These are phyloP conservation scores for Chlorella sp. DNA, from an alignment of 139 green algal genomes.

Conservation along the genomic window DNA sequence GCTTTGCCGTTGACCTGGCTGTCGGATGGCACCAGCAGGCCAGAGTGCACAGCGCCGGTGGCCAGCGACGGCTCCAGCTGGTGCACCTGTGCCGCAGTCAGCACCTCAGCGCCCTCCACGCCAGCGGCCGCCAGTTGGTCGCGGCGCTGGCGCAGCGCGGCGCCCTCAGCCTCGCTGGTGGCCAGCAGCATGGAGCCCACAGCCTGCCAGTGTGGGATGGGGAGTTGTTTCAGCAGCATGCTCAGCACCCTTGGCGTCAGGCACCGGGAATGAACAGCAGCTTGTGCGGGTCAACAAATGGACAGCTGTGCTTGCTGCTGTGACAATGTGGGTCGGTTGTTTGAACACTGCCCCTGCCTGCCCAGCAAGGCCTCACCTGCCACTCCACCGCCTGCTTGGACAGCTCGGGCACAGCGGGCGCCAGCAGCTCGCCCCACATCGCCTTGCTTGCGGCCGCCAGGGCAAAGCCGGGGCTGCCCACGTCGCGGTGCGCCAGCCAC, in stretches of 20 bases:
- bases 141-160: constrained; percentile 45
- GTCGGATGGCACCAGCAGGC: constrained; percentile 29
- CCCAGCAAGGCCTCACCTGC: constrained; percentile 33
- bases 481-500: constrained; percentile 71
- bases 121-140: constrained; percentile 43
- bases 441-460: constrained; percentile 61
- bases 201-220: constrained; percentile 13
- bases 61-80: constrained; percentile 27
- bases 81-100: neutral
- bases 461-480: constrained; percentile 48
- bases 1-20: constrained; percentile 58
- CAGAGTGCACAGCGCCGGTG: neutral
- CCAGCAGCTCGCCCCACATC: constrained; percentile 58
- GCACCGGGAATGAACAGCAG: too few species aligned
- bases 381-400: constrained; percentile 43
- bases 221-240: too few species aligned
- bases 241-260: too few species aligned
- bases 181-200: constrained; percentile 72
- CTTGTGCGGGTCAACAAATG: too few species aligned
- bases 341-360: neutral
- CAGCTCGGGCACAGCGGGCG: neutral
- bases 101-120: constrained; percentile 17
- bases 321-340: too few species aligned
- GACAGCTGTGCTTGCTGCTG: too few species aligned
- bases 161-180: constrained; percentile 48